phyloP scores from a whole-genome alignment of 106 monocot species.

The Dactylorhiza incarnata region DNA sequence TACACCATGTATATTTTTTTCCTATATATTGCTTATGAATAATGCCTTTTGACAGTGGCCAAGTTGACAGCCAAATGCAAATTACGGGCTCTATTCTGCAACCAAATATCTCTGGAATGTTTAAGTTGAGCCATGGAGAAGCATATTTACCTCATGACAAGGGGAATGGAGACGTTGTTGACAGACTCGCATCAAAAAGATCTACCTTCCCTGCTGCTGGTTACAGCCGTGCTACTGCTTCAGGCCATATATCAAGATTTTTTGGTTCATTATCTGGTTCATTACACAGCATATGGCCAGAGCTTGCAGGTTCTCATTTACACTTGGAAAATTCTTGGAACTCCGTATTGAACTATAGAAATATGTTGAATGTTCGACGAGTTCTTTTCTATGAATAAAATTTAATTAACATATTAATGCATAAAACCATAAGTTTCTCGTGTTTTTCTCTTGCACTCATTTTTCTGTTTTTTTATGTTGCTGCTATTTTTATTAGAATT shows the following conservation, averaged over 20 bases:
- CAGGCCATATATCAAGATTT: slow-evolving; percentile 66
- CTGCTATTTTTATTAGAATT: neutral
- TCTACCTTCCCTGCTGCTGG: slow-evolving; percentile 48
- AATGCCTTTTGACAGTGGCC: slow-evolving; percentile 53
- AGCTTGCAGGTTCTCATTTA: slow-evolving; percentile 29
- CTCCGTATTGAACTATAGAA: neutral
- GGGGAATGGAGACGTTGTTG: slow-evolving; percentile 61
- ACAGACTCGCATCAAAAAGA: slow-evolving; percentile 53
- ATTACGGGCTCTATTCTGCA: slow-evolving; percentile 85
- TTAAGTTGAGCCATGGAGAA: slow-evolving; percentile 96
- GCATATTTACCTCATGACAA: slow-evolving; percentile 98
- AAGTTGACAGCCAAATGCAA: slow-evolving; percentile 93
- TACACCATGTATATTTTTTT: neutral
- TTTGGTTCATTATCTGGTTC: slow-evolving; percentile 66
- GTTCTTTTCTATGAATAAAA: neutral
- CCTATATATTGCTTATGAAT: neutral
- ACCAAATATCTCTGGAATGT: slow-evolving; percentile 89
- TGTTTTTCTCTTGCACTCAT: neutral
- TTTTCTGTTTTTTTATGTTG: neutral
- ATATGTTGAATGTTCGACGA: no score
- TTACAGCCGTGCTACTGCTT: slow-evolving; percentile 37
- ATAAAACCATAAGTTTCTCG: neutral
- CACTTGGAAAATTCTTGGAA: neutral
- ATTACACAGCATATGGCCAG: slow-evolving; percentile 29
- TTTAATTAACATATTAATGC: neutral